Evolutionary conservation across 2,329 filamentous ascomycete genomes (phyloP), one percentile per base, ranked within the genome.

Genomic region (Cercospora sesami): DNA sequence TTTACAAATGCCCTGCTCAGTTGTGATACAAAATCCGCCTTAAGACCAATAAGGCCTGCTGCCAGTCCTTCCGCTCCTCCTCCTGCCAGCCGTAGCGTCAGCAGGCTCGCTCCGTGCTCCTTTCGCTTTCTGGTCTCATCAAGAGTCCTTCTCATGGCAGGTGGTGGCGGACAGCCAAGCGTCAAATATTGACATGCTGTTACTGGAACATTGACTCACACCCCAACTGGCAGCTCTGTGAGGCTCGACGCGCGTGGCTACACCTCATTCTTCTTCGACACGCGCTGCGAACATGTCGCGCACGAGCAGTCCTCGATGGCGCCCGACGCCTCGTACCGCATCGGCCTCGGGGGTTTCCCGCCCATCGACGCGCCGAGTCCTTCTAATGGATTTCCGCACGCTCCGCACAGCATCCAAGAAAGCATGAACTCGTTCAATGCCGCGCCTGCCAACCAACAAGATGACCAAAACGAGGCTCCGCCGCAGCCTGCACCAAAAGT

Each of bases 361-460:
- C 14, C 14, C 30, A 45, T 59, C 23, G 60, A 63, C 42, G 62
- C 33, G 53, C 48, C 48, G 8, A 33, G 48, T 39, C 45, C 45
- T 2, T 30, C 36, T 18, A 16, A 36, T 23, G 48, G 21, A 12
- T 16, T 18, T 2, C 23, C 51, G 10, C 53, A 30, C 14, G 39
- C 51, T 10, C 42, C 42, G 42, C 39, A 51, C 16, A 31, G 28
- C 42, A 8, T 30, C 18, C 23, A 63, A 31, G 14, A 16, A 59
- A n/a, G 18, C 63, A 36, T 64, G 62, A 59, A n/a, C 30, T 59
- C 62, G 28, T 58, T 39, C 62, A 26, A n/a, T 36, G 62, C 48
- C 30, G 36, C 33, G 21, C 23, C 48, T 10, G 21, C 57, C 62
- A 23, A 28, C 31, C 23, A 57, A n/a, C 12, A 28, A 57, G 30